A percentile compares a stretch with the other conserved stretches of the same genome.
Conservation (phyloP, 1,139 yeast species). For the Yamadazyma epiphylla region DNA sequence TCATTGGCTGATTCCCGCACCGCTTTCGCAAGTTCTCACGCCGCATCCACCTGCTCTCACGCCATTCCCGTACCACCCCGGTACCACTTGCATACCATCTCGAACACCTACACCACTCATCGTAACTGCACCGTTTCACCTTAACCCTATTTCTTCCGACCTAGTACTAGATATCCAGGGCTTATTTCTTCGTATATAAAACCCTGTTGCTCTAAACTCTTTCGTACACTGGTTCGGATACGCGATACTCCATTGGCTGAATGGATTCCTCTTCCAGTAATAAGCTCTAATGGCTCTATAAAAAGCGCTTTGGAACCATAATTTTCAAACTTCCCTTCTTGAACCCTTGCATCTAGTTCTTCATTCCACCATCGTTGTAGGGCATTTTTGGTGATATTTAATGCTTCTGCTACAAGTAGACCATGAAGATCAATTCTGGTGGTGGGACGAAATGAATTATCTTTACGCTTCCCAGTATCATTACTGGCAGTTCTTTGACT, state of each 20-base stretch:
- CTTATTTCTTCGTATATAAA: conserved; percentile 43
- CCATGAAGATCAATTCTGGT: conserved; percentile 50
- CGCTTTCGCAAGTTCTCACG: no score
- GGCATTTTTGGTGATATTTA: conserved; percentile 25
- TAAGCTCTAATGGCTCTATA: conserved; percentile 35
- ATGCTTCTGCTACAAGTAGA: conserved; percentile 40
- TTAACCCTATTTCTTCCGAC: conserved; percentile 16
- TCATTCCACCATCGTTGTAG: conserved; percentile 52
- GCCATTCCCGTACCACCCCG: no score
- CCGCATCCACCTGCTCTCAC: no score
- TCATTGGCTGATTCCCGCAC: no score
- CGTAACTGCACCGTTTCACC: no score
- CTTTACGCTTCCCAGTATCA: background rate
- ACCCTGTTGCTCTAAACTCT: conserved; percentile 24
- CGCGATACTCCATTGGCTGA: conserved; percentile 49
- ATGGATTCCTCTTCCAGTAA: conserved; percentile 66
- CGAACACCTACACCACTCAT: no score
- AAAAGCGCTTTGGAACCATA: conserved; percentile 26
- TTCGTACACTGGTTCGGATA: conserved; percentile 36
- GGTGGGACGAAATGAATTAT: no score
- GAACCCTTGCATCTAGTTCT: conserved; percentile 39
- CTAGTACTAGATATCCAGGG: conserved; percentile 44
- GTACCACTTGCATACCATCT: no score
- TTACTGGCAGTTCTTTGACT: background rate
- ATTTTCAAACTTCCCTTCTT: conserved; percentile 30